Evolutionary conservation across 2,329 filamentous ascomycete species (phyloP), one percentile per base, ranked within the genome.

Genomic region (Fusarium annulatum): DNA sequence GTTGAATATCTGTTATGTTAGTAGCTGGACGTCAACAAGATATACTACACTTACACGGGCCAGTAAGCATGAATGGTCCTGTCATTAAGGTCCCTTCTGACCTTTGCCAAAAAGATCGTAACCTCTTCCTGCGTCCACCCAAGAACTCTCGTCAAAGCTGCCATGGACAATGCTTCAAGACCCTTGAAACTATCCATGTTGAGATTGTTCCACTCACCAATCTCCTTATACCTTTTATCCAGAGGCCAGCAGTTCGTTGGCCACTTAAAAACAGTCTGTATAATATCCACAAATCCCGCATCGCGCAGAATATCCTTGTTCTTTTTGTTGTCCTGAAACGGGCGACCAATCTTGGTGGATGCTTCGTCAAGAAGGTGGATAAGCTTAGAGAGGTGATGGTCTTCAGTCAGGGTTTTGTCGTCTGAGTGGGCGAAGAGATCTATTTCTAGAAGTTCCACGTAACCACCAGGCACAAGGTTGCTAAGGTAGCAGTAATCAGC

Each of bases 61-160:
- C 71, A 77, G n/a, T 76, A 76, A 21, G 74, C 70, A 51, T 76
- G 74, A 5, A 76, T 72, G 0, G 38, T 19, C 26, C 53, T 75
- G 15, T 67, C 64, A 16, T 58, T 64, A 9, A 76, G 16, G 2
- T 76, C 74, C 41, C 63, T 71, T 21, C 61, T 68, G 7, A 76
- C 74, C 11, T 52, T 52, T 1, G 58, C 62, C 2, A 76, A 23
- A n/a, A 76, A 69, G 3, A 43, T 26, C 9, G 48, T 36, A 4
- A 72, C 67, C 26, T 73, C 64, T 2, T 73, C 64, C 19, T 62
- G 39, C 5, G 42, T 64, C 73, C 73, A 76, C 0, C 64, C 61
- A 8, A 72, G 61, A 1, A 61, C 67, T 16, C 71, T 52, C 0
- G 73, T 72, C 14, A 72, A 49, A 9, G 56, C 64, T 8, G 70